phyloP scores from a whole-genome alignment of 768 basidiomycete species.

The Exsudoporus frostii region DNA sequence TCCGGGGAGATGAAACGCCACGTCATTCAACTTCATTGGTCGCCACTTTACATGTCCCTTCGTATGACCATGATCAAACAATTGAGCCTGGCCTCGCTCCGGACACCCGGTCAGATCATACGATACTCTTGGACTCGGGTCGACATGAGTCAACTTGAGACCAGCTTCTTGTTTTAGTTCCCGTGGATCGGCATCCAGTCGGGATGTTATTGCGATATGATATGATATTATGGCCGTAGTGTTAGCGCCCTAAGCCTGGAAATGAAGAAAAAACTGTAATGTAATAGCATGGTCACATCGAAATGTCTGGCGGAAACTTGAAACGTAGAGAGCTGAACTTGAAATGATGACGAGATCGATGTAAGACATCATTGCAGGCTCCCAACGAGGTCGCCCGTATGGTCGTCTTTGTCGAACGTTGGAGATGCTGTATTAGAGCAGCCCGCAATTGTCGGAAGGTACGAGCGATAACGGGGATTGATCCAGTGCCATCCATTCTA shows the following conservation, averaged over 20 bases:
- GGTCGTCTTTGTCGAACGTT: not conserved
- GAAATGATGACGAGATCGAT: not conserved
- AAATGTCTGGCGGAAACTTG: not conserved
- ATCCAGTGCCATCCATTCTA: not conserved
- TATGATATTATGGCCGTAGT: conserved; percentile 12
- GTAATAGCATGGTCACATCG: not conserved
- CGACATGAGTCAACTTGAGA: conserved; percentile 12
- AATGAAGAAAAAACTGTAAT: not conserved
- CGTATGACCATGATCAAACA: conserved; percentile 24
- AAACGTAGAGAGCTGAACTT: not conserved
- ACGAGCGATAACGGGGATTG: not conserved
- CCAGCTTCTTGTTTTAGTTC: conserved; percentile 6
- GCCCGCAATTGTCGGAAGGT: conserved; percentile 2
- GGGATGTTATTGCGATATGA: conserved; percentile 3
- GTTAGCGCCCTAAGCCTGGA: not conserved
- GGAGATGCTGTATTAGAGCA: not conserved
- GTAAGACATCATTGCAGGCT: not conserved
- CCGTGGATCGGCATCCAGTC: not conserved
- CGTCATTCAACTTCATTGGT: conserved; percentile 36
- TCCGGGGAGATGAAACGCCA: conserved; percentile 44
- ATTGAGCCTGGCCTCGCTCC: conserved; percentile 13
- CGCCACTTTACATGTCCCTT: conserved; percentile 19
- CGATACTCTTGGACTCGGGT: conserved; percentile 22
- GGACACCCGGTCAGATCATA: conserved; percentile 28
- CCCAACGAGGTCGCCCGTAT: too few species aligned